Evolutionary conservation across 768 basidiomycete genomes (phyloP).

Genomic region (Pisolithus albus): DNA sequence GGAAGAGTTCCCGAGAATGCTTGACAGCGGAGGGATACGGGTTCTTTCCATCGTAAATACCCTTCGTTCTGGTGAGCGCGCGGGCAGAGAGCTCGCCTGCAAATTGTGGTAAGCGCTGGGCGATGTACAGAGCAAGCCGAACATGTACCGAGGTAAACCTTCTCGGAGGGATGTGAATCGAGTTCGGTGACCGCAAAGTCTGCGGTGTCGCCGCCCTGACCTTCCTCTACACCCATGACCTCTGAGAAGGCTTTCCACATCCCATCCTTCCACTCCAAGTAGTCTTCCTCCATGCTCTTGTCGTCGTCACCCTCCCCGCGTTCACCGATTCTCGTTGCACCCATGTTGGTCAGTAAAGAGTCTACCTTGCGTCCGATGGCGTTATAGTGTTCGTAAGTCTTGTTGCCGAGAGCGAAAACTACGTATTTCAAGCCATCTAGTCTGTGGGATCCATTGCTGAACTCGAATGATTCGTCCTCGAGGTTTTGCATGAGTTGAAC

Average conservation of each 20-base stretch:
- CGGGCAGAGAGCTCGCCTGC: slow-evolving; percentile 92
- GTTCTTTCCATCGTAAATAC: slow-evolving; percentile 97
- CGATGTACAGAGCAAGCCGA: background rate
- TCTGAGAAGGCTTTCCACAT: slow-evolving; percentile 93
- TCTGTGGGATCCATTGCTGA: slow-evolving; percentile 68
- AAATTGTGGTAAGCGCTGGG: background rate
- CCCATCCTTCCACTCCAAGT: slow-evolving; percentile 96
- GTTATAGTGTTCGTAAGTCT: slow-evolving; percentile 96
- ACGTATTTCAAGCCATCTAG: slow-evolving; percentile 90
- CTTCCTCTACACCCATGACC: slow-evolving; percentile 86
- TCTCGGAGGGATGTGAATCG: slow-evolving; percentile 65
- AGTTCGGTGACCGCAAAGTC: slow-evolving; percentile 92
- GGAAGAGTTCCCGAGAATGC: slow-evolving; percentile 78
- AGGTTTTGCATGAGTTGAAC: slow-evolving; percentile 91
- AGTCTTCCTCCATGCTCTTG: slow-evolving; percentile 99
- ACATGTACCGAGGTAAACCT: slow-evolving; percentile 82
- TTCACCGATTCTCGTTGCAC: slow-evolving; percentile 78
- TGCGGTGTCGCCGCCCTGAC: slow-evolving; percentile 89
- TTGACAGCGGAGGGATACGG: slow-evolving; percentile 84
- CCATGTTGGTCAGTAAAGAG: slow-evolving; percentile 63
- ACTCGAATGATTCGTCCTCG: slow-evolving; percentile 80
- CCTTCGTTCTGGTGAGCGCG: slow-evolving; percentile 87
- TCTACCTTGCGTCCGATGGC: slow-evolving; percentile 81
- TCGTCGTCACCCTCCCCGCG: slow-evolving; percentile 97
- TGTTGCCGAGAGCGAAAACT: slow-evolving; percentile 88